Base-by-base conservation (phyloP, 768 basidiomycete species). In the Termitomyces sp. region DNA sequence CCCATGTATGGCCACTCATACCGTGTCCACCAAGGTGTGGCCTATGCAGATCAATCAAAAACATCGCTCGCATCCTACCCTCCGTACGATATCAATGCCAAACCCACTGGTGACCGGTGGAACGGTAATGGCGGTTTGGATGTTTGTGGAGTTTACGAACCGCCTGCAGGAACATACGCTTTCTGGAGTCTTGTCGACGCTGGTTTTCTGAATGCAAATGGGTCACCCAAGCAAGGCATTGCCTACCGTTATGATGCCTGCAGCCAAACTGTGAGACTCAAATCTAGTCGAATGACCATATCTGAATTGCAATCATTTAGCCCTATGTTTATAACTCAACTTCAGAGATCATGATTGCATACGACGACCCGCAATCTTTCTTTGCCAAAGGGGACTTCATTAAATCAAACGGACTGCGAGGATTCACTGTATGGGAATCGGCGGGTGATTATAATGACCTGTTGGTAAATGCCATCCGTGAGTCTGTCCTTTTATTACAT, bases 1-100 rank as follows among this genome's bases (percentile, higher is more conserved):
- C 84, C 94, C 13, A 75, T 87, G 18, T 96, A 93, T 71, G 92
- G 91, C 0, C 93, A 93, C 72, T 85, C 91, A 22, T 95, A 77
- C 77, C 77, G 82, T 39, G 65, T 77, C 8, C 46, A 67, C 4
- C 60, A 64, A 16, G 63, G 58, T 20, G 62, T 72, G 36, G 83
- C 83, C 0, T 65, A 80, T 58, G 59, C 66, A 4, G 55, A 65
- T 24, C 67, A 65, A 22, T 65, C 62, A n/a, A 67, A 68, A 27
- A 59, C 66, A 3, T 61, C 63, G 9, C 68, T 88, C 32, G 71
- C 72, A n/a, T 36, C 76, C 18, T 88, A 79, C 70, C 84, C 87
- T 3, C 46, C 72, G 1, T 91, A 85, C 61, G 70, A 82, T 65
- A 66, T 72, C 2, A 65, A 64, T 46, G 65, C 71, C 36, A 76